Conservation (phyloP, 495 filamentous ascomycete species). For the Cercophora scortea region DNA sequence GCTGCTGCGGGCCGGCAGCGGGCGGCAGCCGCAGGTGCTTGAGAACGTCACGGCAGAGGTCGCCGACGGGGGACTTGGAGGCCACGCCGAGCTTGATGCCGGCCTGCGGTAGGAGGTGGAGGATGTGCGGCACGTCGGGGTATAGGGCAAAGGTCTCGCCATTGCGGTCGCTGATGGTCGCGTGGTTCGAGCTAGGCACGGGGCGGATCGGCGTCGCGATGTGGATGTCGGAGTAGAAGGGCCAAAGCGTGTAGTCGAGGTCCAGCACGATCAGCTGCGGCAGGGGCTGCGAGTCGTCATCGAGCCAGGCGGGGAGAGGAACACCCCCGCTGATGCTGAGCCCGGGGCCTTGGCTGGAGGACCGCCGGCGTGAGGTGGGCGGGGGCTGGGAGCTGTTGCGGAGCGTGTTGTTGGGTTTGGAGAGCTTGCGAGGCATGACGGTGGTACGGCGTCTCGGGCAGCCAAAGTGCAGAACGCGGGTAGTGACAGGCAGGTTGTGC, state of each 20-base stretch:
- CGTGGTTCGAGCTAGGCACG: conserved; percentile 43
- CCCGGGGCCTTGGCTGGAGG: neutral
- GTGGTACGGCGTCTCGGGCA: too few species aligned
- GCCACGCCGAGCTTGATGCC: conserved; percentile 66
- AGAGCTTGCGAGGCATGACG: conserved; percentile 5
- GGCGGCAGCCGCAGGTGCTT: conserved; percentile 55
- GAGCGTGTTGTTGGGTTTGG: neutral
- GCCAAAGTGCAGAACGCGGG: too few species aligned
- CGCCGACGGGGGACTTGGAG: conserved; percentile 74
- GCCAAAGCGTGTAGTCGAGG: conserved; percentile 96
- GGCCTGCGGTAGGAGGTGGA: conserved; percentile 46
- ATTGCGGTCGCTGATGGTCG: conserved; percentile 45
- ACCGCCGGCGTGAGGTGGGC: neutral
- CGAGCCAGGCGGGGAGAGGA: conserved; percentile 31
- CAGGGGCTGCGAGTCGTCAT: conserved; percentile 63
- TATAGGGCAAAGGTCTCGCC: conserved; percentile 81
- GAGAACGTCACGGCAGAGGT: conserved; percentile 74
- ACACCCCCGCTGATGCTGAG: too few species aligned
- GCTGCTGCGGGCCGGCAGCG: neutral
- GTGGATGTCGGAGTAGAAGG: conserved; percentile 95
- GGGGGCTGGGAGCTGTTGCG: neutral
- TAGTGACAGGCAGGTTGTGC: too few species aligned
- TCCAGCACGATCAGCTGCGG: conserved; percentile 88
- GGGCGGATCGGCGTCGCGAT: conserved; percentile 71
- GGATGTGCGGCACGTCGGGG: conserved; percentile 62